A percentile compares a stretch with the other conserved stretches of the same genome.
phyloP scores from a whole-genome alignment of 495 filamentous ascomycete species.

The Lasiosphaeria ovina region DNA sequence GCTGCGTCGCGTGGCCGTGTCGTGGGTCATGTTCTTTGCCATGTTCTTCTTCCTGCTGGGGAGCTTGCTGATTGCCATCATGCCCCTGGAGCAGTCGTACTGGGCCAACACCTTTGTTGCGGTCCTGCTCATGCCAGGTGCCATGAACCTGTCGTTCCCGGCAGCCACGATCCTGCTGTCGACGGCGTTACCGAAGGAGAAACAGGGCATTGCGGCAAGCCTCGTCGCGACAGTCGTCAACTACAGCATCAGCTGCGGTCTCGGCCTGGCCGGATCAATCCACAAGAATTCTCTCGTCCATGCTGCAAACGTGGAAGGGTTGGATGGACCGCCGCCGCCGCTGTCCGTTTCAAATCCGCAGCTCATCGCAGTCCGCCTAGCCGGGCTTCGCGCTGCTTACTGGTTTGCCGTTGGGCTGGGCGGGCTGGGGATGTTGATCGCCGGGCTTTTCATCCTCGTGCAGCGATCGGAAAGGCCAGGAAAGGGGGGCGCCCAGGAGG shows the following conservation, averaged over 20 bases:
- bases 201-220: slow-evolving; percentile 56
- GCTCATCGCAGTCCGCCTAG: slow-evolving; percentile 32
- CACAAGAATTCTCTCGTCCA: slow-evolving; percentile 21
- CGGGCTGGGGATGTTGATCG: slow-evolving; percentile 41
- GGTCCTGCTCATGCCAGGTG: slow-evolving; percentile 55
- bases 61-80: slow-evolving; percentile 42
- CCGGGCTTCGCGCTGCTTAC: slow-evolving; percentile 54
- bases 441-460: slow-evolving; percentile 18
- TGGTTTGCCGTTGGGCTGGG: slow-evolving; percentile 57
- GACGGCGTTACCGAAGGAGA: slow-evolving; percentile 51
- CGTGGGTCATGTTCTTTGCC: slow-evolving; percentile 48
- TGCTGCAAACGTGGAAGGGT: neutral
- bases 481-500: neutral
- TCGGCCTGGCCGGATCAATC: slow-evolving; percentile 47
- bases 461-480: neutral
- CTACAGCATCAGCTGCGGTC: slow-evolving; percentile 44
- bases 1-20: slow-evolving; percentile 41
- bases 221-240: slow-evolving; percentile 44
- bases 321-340: slow-evolving; percentile 1
- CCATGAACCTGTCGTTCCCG: slow-evolving; percentile 49
- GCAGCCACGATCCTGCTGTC: slow-evolving; percentile 55
- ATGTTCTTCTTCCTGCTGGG: slow-evolving; percentile 49
- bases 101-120: slow-evolving; percentile 60
- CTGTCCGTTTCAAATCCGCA: neutral
- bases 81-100: slow-evolving; percentile 51